Percentiles rank a stretch among this genome's conserved stretches.
phyloP scores from a whole-genome alignment of 163 green algal species.

The Chlamydomonas reinhardtii region DNA sequence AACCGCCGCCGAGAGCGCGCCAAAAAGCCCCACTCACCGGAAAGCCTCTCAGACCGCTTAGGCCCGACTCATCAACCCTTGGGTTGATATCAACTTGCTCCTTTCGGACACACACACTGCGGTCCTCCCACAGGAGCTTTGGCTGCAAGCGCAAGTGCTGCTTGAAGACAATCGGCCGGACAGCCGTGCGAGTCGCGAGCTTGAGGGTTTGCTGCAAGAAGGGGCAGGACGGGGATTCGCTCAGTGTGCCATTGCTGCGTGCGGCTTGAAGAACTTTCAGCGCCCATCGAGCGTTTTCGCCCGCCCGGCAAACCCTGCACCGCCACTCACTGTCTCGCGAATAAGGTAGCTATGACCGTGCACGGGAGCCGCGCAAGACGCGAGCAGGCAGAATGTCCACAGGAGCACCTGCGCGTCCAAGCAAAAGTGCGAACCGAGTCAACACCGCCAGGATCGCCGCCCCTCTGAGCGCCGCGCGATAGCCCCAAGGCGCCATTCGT shows the following conservation, averaged over 20 bases:
- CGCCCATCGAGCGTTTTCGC: background rate
- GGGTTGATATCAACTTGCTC: conserved; percentile 19
- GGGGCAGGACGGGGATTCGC: background rate
- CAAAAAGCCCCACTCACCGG: conserved; percentile 29
- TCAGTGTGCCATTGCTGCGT: background rate
- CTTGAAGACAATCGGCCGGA: conserved; percentile 8
- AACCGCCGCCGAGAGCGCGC: background rate
- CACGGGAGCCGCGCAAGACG: conserved; percentile 18
- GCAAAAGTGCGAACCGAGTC: background rate
- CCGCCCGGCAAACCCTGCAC: background rate
- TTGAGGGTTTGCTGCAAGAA: conserved; percentile 45
- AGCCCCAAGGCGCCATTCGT: background rate
- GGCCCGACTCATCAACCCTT: conserved; percentile 12
- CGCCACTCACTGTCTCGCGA: conserved; percentile 39
- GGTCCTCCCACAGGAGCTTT: conserved; percentile 30
- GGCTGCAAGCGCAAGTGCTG: background rate
- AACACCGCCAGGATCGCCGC: background rate
- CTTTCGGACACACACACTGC: conserved; percentile 20
- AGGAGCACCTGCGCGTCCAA: conserved; percentile 15
- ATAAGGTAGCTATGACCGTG: conserved; percentile 40
- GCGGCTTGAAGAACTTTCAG: background rate
- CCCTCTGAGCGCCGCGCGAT: background rate
- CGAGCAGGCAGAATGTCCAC: conserved; percentile 43
- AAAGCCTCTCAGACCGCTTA: conserved; percentile 12
- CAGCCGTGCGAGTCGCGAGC: conserved; percentile 11